Evolutionary conservation across 106 monocot species (phyloP).

Genomic region (Apostasia shenzhenica): DNA sequence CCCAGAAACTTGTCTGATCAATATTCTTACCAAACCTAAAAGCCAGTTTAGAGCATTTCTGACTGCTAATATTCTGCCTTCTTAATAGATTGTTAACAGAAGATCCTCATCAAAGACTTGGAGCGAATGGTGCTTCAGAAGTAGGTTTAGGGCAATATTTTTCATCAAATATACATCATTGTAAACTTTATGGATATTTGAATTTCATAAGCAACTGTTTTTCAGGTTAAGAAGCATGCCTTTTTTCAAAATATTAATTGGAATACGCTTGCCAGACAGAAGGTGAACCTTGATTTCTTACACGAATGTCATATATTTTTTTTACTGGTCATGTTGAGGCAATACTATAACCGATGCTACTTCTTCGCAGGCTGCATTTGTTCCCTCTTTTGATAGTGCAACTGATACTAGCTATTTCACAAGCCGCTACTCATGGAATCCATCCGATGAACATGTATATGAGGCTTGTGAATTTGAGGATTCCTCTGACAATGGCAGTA

Average conservation of each 20-base stretch:
- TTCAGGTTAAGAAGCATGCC: slow-evolving; percentile 85
- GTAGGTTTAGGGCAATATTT: slow-evolving; percentile 26
- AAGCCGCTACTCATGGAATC: slow-evolving; percentile 92
- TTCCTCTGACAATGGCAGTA: slow-evolving; percentile 83
- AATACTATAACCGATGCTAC: background rate
- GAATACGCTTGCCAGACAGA: slow-evolving; percentile 96
- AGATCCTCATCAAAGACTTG: slow-evolving; percentile 94
- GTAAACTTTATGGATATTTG: background rate
- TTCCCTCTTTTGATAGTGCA: slow-evolving; percentile 86
- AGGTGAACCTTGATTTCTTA: slow-evolving; percentile 36
- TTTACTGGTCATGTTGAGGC: background rate
- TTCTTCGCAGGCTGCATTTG: slow-evolving; percentile 85
- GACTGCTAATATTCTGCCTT: background rate
- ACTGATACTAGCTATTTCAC: slow-evolving; percentile 97
- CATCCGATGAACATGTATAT: slow-evolving; percentile 72
- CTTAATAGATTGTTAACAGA: slow-evolving; percentile 81
- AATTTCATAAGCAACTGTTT: background rate
- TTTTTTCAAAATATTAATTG: slow-evolving; percentile 98
- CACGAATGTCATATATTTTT: background rate
- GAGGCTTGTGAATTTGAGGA: slow-evolving; percentile 85
- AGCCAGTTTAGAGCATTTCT: background rate
- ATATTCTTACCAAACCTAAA: too few species aligned
- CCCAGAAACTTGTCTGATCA: too few species aligned
- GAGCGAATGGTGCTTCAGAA: slow-evolving; percentile 88
- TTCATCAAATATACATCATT: background rate